Percentiles rank a stretch among this genome's conserved stretches.
Conservation (phyloP, 2,329 filamentous ascomycete genomes). For the Thielaviopsis euricoi region DNA sequence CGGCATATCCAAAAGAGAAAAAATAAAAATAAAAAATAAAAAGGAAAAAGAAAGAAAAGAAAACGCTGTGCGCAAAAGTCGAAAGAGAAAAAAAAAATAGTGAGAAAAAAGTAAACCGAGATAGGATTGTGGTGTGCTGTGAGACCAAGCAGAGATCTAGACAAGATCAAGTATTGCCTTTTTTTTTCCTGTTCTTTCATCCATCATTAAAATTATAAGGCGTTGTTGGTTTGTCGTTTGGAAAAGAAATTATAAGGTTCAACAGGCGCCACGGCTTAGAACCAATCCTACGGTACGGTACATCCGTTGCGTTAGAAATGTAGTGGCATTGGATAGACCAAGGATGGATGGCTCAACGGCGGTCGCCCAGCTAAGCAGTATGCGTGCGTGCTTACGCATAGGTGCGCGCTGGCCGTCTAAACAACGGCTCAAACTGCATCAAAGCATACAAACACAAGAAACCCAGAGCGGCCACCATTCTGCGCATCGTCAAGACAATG, state of each 20-base stretch:
- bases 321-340: not conserved
- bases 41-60: slow-evolving; percentile 2
- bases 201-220: slow-evolving; percentile 7
- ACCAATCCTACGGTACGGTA: not conserved
- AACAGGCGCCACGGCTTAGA: not conserved
- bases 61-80: not conserved
- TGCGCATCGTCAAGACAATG: slow-evolving; percentile 9
- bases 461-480: slow-evolving; percentile 8
- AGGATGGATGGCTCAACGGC: not conserved
- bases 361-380: not conserved
- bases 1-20: not conserved
- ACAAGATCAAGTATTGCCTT: slow-evolving; percentile 4
- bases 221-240: not conserved
- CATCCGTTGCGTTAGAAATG: not conserved
- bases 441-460: slow-evolving; percentile 11
- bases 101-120: slow-evolving; percentile 1
- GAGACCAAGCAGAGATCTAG: slow-evolving; percentile 11
- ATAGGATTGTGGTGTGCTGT: slow-evolving; percentile 8
- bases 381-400: slow-evolving; percentile 6
- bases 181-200: slow-evolving; percentile 5
- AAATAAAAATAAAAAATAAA: not conserved
- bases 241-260: not conserved
- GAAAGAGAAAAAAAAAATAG: not conserved
- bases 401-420: slow-evolving; percentile 10
- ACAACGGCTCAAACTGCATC: slow-evolving; percentile 12